Conservation (phyloP, 176 grass and related monocot genomes). For the Aegilops speltoides region DNA sequence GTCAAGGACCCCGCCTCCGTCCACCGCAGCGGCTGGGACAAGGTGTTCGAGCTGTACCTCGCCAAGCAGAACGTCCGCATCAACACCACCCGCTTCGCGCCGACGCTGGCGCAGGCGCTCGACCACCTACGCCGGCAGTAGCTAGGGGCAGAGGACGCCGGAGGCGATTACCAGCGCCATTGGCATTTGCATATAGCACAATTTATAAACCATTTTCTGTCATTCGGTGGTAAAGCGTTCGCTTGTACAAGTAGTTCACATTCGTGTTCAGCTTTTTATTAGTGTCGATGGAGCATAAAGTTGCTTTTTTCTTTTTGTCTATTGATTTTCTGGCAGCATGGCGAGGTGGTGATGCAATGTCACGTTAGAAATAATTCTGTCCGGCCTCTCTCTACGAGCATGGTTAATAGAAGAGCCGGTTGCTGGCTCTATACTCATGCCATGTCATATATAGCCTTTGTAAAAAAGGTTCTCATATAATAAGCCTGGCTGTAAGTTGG, state of each 20-base stretch:
- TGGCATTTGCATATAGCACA: not conserved
- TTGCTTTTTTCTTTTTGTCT: too few species aligned
- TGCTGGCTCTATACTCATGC: too few species aligned
- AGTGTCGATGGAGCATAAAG: too few species aligned
- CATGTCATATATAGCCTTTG: too few species aligned
- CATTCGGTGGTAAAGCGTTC: not conserved
- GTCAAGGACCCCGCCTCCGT: conserved; percentile 52
- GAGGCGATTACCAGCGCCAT: not conserved
- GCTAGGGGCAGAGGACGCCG: not conserved
- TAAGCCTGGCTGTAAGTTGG: too few species aligned
- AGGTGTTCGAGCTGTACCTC: not conserved
- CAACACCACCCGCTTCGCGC: not conserved
- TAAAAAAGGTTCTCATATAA: too few species aligned
- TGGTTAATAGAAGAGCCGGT: too few species aligned
- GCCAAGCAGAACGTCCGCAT: not conserved
- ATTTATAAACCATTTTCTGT: not conserved
- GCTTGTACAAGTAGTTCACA: not conserved
- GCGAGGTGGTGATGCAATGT: too few species aligned
- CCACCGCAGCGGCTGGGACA: conserved; percentile 44
- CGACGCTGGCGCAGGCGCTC: not conserved
- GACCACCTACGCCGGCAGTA: not conserved
- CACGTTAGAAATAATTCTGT: too few species aligned
- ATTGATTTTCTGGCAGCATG: too few species aligned
- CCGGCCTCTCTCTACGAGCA: too few species aligned
- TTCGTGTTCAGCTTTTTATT: too few species aligned